A percentile compares a stretch with the other conserved stretches of the same genome.
phyloP scores from a whole-genome alignment of 2,329 filamentous ascomycete species.

The Colletotrichum sp. region DNA sequence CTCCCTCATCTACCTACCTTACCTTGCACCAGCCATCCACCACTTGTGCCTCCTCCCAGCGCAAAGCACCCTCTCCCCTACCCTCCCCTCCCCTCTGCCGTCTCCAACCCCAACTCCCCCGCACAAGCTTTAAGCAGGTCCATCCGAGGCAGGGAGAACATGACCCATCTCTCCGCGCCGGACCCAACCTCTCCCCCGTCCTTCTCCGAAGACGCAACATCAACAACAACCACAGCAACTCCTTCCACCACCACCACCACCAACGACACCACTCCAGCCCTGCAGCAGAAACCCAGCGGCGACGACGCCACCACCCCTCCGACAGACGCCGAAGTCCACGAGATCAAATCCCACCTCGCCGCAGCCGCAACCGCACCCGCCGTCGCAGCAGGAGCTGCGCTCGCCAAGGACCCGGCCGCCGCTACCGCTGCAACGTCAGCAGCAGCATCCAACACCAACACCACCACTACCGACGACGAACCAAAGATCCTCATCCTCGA shows the following conservation, averaged over 20 bases:
- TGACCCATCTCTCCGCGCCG: conserved; percentile 25
- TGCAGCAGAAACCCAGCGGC: not conserved
- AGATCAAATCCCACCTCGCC: conserved; percentile 20
- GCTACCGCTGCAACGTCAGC: conserved; percentile 8
- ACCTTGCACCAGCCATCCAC: not conserved
- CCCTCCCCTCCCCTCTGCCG: not conserved
- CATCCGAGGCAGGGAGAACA: conserved; percentile 9
- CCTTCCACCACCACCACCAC: not conserved
- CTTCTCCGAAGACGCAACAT: conserved; percentile 14
- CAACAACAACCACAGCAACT: not conserved
- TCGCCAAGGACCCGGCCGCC: conserved; percentile 14
- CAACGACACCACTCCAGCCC: conserved; percentile 5
- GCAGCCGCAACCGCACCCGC: conserved; percentile 13
- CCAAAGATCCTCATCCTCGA: conserved; percentile 2
- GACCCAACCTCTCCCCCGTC: conserved; percentile 18
- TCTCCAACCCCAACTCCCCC: not conserved
- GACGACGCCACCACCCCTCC: conserved; percentile 11
- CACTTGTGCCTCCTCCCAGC: not conserved
- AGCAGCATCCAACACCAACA: not conserved
- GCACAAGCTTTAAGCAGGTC: not conserved
- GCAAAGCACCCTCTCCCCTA: not conserved
- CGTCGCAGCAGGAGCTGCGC: not conserved
- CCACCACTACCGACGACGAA: not conserved
- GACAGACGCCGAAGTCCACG: conserved; percentile 19
- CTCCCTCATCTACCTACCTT: not conserved